phyloP scores from a whole-genome alignment of 2,329 filamentous ascomycete species.

The Hypomyces perniciosus region DNA sequence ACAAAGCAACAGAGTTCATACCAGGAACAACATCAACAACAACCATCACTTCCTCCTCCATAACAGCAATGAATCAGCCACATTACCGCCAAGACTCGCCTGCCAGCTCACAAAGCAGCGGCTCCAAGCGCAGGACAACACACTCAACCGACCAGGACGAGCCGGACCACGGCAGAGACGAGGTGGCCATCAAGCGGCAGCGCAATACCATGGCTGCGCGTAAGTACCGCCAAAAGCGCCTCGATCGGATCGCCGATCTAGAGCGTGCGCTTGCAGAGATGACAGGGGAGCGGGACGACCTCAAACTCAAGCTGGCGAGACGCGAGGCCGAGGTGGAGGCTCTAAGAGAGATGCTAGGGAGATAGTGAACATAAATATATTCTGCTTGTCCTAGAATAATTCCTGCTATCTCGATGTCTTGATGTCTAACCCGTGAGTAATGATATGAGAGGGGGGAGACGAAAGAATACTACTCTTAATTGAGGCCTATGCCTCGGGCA shows the following conservation, averaged over 20 bases:
- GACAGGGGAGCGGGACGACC: constrained; percentile 55
- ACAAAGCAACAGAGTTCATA: constrained; percentile 5
- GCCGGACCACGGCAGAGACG: constrained; percentile 19
- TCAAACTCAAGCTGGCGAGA: constrained; percentile 56
- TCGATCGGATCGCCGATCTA: constrained; percentile 59
- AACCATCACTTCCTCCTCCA: constrained; percentile 1
- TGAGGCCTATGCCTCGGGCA: too few species aligned
- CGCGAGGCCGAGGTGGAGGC: constrained; percentile 60
- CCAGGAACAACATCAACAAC: constrained; percentile 1
- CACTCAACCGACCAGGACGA: constrained; percentile 5
- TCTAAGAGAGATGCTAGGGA: constrained; percentile 44
- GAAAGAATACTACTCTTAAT: too few species aligned
- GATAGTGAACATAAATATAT: constrained; percentile 18
- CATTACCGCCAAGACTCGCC: constrained; percentile 6
- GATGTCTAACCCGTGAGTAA: too few species aligned
- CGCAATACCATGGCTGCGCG: constrained; percentile 67
- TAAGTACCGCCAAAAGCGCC: constrained; percentile 64
- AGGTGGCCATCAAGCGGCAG: constrained; percentile 48
- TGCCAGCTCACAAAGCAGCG: constrained; percentile 7
- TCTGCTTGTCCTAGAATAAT: background rate
- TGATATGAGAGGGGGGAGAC: too few species aligned
- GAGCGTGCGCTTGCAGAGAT: constrained; percentile 54
- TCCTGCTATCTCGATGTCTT: too few species aligned
- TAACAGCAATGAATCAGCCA: background rate
- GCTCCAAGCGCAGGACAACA: constrained; percentile 16